phyloP scores from a whole-genome alignment of 306 rosid species.

The Styphnolobium japonicum region DNA sequence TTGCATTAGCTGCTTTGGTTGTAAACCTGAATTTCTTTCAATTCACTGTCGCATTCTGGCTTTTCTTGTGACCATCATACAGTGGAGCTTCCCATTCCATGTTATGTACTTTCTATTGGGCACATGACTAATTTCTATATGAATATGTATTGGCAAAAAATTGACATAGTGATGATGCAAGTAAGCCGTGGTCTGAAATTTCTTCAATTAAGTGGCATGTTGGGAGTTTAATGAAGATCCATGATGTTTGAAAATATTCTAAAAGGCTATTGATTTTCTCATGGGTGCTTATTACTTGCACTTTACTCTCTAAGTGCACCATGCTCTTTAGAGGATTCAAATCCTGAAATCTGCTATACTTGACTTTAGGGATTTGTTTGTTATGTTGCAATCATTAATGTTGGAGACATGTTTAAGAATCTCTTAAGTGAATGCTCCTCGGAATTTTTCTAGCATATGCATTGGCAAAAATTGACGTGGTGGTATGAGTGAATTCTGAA shows the following conservation, averaged over 20 bases:
- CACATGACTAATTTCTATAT: background rate
- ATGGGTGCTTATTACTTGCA: too few species aligned
- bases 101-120: background rate
- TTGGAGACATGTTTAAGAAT: background rate
- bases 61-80: constrained; percentile 2
- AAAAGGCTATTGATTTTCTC: background rate
- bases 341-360: background rate
- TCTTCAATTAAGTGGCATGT: background rate
- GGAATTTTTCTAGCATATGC: background rate
- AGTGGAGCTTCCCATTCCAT: background rate
- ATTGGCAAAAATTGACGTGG: background rate
- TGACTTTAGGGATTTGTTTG: background rate
- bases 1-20: constrained; percentile 8
- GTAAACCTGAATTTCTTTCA: background rate
- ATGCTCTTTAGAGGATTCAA: too few species aligned
- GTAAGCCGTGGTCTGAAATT: background rate
- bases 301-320: too few species aligned
- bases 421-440: background rate
- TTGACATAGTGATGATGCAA: background rate
- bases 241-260: background rate
- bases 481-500: background rate
- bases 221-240: background rate
- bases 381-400: background rate
- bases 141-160: background rate
- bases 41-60: background rate